Percentiles rank a stretch among this genome's conserved stretches.
phyloP scores from a whole-genome alignment of 768 basidiomycete genomes.

The Trametes maxima region DNA sequence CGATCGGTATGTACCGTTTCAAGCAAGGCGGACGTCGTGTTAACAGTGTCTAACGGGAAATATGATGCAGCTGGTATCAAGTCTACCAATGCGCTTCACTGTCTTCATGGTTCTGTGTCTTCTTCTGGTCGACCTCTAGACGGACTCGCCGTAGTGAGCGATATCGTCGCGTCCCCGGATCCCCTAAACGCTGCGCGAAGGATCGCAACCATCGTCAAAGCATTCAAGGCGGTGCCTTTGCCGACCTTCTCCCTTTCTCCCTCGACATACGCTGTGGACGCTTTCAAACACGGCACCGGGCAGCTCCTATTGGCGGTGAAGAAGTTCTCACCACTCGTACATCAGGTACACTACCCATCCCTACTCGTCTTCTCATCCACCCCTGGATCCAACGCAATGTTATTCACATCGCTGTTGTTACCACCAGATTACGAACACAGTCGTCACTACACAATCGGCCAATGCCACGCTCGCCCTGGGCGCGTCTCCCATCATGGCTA shows the following conservation, averaged over 20 bases:
- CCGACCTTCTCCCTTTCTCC: conserved; percentile 26
- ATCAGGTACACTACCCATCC: conserved; percentile 55
- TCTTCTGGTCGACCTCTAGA: conserved; percentile 60
- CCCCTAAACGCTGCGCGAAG: conserved; percentile 54
- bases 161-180: conserved; percentile 68
- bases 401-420: background rate
- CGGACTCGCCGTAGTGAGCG: conserved; percentile 88
- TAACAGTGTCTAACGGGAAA: background rate
- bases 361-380: background rate
- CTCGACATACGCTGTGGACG: conserved; percentile 32
- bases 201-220: conserved; percentile 45
- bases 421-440: conserved; percentile 82
- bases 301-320: conserved; percentile 55
- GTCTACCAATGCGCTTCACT: conserved; percentile 70
- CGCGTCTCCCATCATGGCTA: conserved; percentile 94
- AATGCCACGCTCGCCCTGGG: conserved; percentile 88
- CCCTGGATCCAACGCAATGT: background rate
- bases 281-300: conserved; percentile 47
- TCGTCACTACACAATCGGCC: conserved; percentile 87
- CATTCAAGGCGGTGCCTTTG: conserved; percentile 40
- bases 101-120: conserved; percentile 71
- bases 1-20: conserved; percentile 68
- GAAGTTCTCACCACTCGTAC: conserved; percentile 67
- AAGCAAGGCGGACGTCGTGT: background rate
- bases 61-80: conserved; percentile 78